phyloP scores from a whole-genome alignment of 352 stramenopile genomes.

The Aphanomyces astaci region DNA sequence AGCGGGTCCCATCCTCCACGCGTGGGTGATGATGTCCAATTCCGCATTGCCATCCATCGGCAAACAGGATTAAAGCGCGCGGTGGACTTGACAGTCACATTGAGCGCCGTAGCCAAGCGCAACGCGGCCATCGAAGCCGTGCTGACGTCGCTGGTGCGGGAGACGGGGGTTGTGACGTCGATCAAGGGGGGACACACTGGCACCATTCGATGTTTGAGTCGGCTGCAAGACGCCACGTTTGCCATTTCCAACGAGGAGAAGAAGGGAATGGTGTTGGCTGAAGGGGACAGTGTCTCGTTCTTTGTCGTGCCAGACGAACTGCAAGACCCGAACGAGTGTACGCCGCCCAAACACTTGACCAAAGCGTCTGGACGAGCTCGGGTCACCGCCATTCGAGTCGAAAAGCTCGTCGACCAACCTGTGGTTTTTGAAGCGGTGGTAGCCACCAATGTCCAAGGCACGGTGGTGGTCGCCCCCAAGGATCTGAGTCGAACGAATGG shows the following conservation, averaged over 20 bases:
- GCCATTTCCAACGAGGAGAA: constrained; percentile 23
- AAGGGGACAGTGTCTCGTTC: constrained; percentile 73
- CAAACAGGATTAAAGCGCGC: constrained; percentile 57
- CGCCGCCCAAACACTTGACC: too few relatives aligned
- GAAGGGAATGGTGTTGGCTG: constrained; percentile 33
- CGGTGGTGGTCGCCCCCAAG: constrained; percentile 55
- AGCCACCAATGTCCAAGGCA: constrained; percentile 43
- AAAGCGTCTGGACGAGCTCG: constrained; percentile 17
- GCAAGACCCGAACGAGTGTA: constrained; percentile 31
- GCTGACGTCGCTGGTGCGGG: constrained; percentile 43
- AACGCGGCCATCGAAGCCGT: constrained; percentile 65
- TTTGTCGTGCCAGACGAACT: constrained; percentile 56
- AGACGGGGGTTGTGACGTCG: constrained; percentile 47
- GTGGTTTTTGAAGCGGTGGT: constrained; percentile 63
- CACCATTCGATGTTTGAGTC: constrained; percentile 65
- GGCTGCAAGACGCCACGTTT: constrained; percentile 63
- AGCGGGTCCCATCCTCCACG: constrained; percentile 30
- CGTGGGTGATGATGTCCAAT: constrained; percentile 62
- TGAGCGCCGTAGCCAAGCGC: constrained; percentile 51
- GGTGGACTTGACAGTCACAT: constrained; percentile 50
- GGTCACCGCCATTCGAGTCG: constrained; percentile 57
- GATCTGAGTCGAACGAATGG: constrained; percentile 30
- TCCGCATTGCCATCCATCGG: constrained; percentile 62
- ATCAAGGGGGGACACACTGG: constrained; percentile 56
- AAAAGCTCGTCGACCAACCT: constrained; percentile 44